These are phyloP conservation scores for Canavalia gladiata DNA, from an alignment of 306 rosid genomes.

Conservation along the genomic window DNA sequence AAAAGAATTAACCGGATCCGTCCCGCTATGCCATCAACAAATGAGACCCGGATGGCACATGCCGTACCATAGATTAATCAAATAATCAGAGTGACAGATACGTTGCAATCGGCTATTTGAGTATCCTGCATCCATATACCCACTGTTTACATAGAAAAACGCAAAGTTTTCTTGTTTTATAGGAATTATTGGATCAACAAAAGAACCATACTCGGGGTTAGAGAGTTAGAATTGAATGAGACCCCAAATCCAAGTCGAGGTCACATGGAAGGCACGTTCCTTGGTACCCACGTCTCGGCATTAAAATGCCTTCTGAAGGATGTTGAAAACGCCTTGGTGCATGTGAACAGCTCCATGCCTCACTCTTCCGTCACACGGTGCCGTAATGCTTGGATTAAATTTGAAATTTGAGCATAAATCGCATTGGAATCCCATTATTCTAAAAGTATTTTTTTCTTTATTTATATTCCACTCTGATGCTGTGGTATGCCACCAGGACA, in stretches of 20 bases:
- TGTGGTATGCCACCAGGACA: slow-evolving; percentile 41
- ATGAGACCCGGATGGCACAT: slow-evolving; percentile 38
- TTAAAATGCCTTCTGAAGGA: slow-evolving; percentile 46
- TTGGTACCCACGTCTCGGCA: slow-evolving; percentile 43
- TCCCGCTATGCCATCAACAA: not conserved
- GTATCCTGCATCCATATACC: not conserved
- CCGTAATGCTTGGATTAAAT: slow-evolving; percentile 50
- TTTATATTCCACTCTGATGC: slow-evolving; percentile 24
- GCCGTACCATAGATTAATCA: slow-evolving; percentile 22
- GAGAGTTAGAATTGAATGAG: slow-evolving; percentile 32
- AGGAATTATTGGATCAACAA: slow-evolving; percentile 54
- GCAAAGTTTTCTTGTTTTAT: slow-evolving; percentile 16
- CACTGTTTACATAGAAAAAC: not conserved
- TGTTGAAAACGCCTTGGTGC: slow-evolving; percentile 51
- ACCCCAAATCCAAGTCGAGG: slow-evolving; percentile 46
- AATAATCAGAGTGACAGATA: slow-evolving; percentile 23
- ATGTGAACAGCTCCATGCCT: slow-evolving; percentile 62
- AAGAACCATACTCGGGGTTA: slow-evolving; percentile 34
- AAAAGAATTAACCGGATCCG: not conserved
- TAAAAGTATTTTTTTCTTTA: not conserved
- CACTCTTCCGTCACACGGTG: slow-evolving; percentile 57
- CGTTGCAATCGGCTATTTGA: not conserved
- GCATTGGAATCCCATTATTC: slow-evolving; percentile 36
- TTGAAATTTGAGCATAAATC: slow-evolving; percentile 1
- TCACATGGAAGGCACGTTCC: slow-evolving; percentile 64